phyloP scores from a whole-genome alignment of 164 flowering plant genomes.

The Pachysandra terminalis region DNA sequence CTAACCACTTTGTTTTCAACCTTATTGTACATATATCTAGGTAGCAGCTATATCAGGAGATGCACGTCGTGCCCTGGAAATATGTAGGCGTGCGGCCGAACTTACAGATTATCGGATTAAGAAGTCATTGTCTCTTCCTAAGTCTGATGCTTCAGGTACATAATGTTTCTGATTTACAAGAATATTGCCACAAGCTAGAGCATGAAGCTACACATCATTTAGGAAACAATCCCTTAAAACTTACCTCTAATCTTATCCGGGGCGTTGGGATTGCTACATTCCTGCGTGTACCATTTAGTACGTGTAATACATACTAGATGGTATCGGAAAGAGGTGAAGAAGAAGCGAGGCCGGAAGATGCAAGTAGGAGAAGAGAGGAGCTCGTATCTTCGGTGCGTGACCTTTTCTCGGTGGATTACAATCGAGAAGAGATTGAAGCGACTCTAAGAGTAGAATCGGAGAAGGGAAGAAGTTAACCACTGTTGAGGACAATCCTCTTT shows the following conservation, averaged over 20 bases:
- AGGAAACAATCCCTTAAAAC: not conserved
- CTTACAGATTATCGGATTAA: slow-evolving; percentile 69
- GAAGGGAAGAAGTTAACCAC: too few species aligned
- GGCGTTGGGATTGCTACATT: not conserved
- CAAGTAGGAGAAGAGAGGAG: too few species aligned
- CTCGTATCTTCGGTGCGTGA: too few species aligned
- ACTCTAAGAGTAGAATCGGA: too few species aligned
- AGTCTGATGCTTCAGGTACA: slow-evolving; percentile 44
- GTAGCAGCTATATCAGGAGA: slow-evolving; percentile 99
- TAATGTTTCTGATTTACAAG: not conserved
- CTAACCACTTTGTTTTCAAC: not conserved
- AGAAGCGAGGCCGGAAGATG: too few species aligned
- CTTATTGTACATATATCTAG: slow-evolving; percentile 31
- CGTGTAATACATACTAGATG: too few species aligned
- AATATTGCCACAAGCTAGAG: not conserved
- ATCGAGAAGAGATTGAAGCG: too few species aligned
- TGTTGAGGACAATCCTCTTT: too few species aligned
- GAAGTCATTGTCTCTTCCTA: slow-evolving; percentile 26
- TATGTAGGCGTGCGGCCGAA: slow-evolving; percentile 97
- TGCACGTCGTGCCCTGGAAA: slow-evolving; percentile 94
- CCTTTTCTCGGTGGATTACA: too few species aligned
- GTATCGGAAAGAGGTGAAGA: too few species aligned
- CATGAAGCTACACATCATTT: not conserved
- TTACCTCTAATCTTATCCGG: not conserved
- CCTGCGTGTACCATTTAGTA: too few species aligned